These are phyloP conservation scores for Colletotrichum melonis DNA, from an alignment of 2,329 filamentous ascomycete species.

Conservation along the genomic window DNA sequence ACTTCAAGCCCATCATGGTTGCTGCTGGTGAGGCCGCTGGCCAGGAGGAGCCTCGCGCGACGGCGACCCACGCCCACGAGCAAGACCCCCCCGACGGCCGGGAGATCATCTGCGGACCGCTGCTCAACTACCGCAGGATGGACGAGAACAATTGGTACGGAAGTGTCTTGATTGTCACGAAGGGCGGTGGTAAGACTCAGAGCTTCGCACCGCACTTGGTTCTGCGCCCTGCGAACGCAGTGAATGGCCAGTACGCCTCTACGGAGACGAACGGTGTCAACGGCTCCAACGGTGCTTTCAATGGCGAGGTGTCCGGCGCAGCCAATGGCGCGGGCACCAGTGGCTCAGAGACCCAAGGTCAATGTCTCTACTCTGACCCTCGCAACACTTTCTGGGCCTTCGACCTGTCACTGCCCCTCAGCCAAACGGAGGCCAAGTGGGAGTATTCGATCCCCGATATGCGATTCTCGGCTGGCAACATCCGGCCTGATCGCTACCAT, in stretches of 20 bases:
- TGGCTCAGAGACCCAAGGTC: constrained; percentile 55
- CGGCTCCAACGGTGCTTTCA: constrained; percentile 46
- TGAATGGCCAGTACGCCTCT: constrained; percentile 35
- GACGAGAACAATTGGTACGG: constrained; percentile 80
- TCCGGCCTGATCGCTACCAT: constrained; percentile 68
- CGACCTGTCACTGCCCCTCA: constrained; percentile 81
- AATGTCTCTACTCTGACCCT: constrained; percentile 73
- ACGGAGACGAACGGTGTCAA: constrained; percentile 43
- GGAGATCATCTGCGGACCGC: constrained; percentile 77
- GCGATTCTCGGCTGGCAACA: constrained; percentile 64
- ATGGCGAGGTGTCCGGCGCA: constrained; percentile 40
- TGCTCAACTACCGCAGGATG: constrained; percentile 84
- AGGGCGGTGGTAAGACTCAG: constrained; percentile 72
- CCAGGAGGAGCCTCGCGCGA: constrained; percentile 36
- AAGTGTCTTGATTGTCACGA: constrained; percentile 85
- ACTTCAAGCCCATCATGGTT: constrained; percentile 63
- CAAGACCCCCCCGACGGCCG: constrained; percentile 54
- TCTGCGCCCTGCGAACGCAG: constrained; percentile 56
- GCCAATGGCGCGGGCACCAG: constrained; percentile 37
- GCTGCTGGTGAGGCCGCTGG: constrained; percentile 51
- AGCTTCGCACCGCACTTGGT: constrained; percentile 69
- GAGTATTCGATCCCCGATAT: constrained; percentile 80
- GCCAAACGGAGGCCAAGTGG: constrained; percentile 77
- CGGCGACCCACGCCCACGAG: constrained; percentile 29
- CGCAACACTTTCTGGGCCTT: constrained; percentile 94